A percentile compares a stretch with the other conserved stretches of the same genome.
Conservation (phyloP, 1,139 yeast species). For the Pichia sp. region DNA sequence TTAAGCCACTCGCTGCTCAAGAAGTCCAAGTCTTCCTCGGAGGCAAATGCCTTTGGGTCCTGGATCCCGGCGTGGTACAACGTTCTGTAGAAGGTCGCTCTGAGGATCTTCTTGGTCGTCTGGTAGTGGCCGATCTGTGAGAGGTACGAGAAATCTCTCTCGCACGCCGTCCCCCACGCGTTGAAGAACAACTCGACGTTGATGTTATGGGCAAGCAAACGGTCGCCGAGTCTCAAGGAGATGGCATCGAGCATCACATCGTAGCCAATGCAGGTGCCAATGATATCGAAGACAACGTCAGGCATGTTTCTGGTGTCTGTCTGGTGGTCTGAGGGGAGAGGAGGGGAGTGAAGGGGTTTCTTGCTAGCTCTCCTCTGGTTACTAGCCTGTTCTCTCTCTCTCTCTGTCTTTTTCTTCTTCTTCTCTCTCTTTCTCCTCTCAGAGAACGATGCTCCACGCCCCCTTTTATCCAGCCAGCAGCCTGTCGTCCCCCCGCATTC, state of each 20-base stretch:
- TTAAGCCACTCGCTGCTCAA: constrained; percentile 22
- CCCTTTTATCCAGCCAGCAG: not conserved
- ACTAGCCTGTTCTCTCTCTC: too few relatives aligned
- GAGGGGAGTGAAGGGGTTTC: too few relatives aligned
- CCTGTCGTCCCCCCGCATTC: not conserved
- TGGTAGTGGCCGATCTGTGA: constrained; percentile 25
- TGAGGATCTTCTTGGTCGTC: constrained; percentile 22
- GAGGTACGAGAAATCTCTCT: constrained; percentile 27
- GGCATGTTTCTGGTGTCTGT: too few relatives aligned
- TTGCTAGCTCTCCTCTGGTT: too few relatives aligned
- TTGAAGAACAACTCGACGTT: constrained; percentile 23
- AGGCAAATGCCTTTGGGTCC: constrained; percentile 23
- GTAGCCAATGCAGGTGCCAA: constrained; percentile 28
- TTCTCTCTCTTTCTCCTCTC: too few relatives aligned
- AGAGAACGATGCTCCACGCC: not conserved
- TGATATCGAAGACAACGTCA: constrained; percentile 28
- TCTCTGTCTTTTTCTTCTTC: too few relatives aligned
- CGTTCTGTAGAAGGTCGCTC: constrained; percentile 24
- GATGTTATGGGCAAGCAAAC: constrained; percentile 19
- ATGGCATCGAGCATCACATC: constrained; percentile 24
- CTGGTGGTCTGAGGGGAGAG: too few relatives aligned
- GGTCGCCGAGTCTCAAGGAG: constrained; percentile 23
- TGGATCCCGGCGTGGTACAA: constrained; percentile 24
- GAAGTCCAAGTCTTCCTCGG: constrained; percentile 24
- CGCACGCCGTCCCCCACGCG: constrained; percentile 30